Base-by-base conservation (phyloP, 164 flowering plant species). In the Echeveria elegans region DNA sequence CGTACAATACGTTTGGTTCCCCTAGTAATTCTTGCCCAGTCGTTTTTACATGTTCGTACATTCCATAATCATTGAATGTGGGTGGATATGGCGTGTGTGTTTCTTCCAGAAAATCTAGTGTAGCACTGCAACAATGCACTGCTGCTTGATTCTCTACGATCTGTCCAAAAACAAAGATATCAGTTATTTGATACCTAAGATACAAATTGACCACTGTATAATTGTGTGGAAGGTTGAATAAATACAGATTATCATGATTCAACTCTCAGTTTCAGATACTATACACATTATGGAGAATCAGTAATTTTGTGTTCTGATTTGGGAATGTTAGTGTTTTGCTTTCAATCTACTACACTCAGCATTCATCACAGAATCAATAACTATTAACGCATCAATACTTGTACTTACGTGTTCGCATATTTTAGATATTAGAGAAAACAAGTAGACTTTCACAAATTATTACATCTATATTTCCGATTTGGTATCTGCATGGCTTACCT, bases 121-220 rank as follows among this genome's bases (percentile, higher is more conserved):
- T 79, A 2, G 93, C 96, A 0, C 76, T 66, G 81, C 97, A 94
- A 74, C 85, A 79, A 78, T 78, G 87, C 0, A 91, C 97, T 7
- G 75, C 73, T 5, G 86, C 96, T 71, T 94, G 98, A 28, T 81
- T 85, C 62, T 80, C 78, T 43, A 89, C 84, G 11, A 92, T 84
- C 98, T 92, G 88, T 73, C 63, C 26, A 21, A 19, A 21, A 16
- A 63, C n/a, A 19, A 63, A 34, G 26, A 32, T 30, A 29, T 45
- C n/a, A 14, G 58, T 9, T 21, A 48, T 48, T 48, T 10, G n/a
- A 21, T 48, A 21, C 14, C 8, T 23, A 21, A 21, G 15, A 9
- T 52, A 23, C 28, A 52, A 52, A 21, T 7, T 32, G 24, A 3
- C 3, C 32, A 29, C 7, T 34, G 43, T 12, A 34, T 63, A 32